phyloP scores from a whole-genome alignment of 176 grass and related monocot species.

The Leersia perrieri region DNA sequence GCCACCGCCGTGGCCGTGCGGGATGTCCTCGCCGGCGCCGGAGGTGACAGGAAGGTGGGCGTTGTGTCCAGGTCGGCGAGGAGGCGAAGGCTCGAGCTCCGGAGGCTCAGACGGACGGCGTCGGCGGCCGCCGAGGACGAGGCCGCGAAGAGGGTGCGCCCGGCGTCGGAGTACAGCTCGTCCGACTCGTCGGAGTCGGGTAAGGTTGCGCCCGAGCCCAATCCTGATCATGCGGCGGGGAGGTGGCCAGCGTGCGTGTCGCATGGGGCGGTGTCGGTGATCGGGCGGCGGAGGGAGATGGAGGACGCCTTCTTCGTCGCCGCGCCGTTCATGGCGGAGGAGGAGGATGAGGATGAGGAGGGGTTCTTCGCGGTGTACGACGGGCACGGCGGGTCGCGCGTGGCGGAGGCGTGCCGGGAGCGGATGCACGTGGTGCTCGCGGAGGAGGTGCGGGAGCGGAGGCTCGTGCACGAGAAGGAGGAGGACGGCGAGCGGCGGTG shows the following conservation, averaged over 20 bases:
- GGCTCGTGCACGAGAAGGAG: neutral
- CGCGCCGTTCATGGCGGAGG: neutral
- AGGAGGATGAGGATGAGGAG: neutral
- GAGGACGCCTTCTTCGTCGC: slow-evolving; percentile 52
- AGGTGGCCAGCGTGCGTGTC: slow-evolving; percentile 20
- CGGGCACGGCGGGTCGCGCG: slow-evolving; percentile 48
- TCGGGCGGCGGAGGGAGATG: slow-evolving; percentile 47
- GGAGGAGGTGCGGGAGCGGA: slow-evolving; percentile 49
- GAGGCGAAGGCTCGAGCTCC: slow-evolving; percentile 32
- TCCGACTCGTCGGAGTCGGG: neutral
- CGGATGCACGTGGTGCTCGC: slow-evolving; percentile 68
- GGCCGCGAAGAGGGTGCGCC: slow-evolving; percentile 10
- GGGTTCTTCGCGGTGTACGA: slow-evolving; percentile 65
- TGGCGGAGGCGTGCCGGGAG: slow-evolving; percentile 49
- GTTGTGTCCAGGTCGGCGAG: neutral
- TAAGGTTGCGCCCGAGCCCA: slow-evolving; percentile 21
- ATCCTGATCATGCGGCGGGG: accelerated
- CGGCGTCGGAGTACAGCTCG: neutral
- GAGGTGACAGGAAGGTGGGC: neutral
- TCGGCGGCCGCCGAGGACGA: neutral
- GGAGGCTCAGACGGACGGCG: neutral
- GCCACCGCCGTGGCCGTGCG: neutral
- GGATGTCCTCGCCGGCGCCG: neutral
- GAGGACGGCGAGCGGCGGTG: slow-evolving; percentile 15
- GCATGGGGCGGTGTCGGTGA: slow-evolving; percentile 37